Conservation (phyloP, 768 basidiomycete species). For the Russula foetens region DNA sequence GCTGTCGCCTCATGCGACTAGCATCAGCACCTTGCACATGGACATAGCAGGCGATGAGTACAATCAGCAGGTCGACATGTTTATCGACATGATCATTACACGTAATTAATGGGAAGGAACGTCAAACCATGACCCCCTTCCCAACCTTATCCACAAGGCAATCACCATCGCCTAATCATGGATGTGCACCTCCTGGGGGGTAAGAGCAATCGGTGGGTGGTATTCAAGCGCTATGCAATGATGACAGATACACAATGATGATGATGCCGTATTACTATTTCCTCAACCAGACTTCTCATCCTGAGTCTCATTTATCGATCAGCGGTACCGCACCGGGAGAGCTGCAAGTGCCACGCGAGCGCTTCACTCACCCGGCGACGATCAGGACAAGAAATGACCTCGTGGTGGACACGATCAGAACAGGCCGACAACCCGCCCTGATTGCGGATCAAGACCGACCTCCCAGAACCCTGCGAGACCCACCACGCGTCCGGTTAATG, state of each 20-base stretch:
- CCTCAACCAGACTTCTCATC: not conserved
- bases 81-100: too few relatives aligned
- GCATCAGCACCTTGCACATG: too few relatives aligned
- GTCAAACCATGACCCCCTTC: too few relatives aligned
- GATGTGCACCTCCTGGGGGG: constrained; percentile 32
- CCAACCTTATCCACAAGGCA: not conserved
- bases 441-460: constrained; percentile 70
- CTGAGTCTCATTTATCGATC: not conserved
- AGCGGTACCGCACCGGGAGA: not conserved
- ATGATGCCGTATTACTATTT: constrained; percentile 10
- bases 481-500: constrained; percentile 13
- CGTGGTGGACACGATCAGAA: constrained; percentile 43
- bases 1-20: too few relatives aligned
- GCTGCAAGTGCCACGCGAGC: not conserved
- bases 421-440: constrained; percentile 77
- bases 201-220: too few relatives aligned
- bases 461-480: constrained; percentile 77
- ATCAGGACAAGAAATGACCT: constrained; percentile 27
- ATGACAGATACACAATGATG: not conserved
- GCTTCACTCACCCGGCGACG: constrained; percentile 18
- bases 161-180: not conserved
- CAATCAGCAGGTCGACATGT: constrained; percentile 41
- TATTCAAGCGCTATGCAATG: too few relatives aligned
- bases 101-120: too few relatives aligned
- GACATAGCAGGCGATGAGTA: constrained; percentile 61